phyloP scores from a whole-genome alignment of 2,329 filamentous ascomycete genomes.

The Microthyrium microscopicum region DNA sequence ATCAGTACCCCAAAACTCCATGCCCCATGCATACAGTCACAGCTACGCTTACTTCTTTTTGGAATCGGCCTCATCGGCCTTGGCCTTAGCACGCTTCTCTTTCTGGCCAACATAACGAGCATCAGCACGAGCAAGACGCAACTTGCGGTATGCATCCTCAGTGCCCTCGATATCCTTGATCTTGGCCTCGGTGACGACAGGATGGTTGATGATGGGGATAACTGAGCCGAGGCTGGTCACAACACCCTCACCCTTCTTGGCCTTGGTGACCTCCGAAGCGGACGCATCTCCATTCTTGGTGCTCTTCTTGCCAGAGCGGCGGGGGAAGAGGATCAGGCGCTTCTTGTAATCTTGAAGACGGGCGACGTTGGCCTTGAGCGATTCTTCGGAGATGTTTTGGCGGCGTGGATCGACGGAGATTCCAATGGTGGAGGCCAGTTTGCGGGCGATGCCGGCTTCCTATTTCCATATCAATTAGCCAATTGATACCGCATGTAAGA shows the following conservation, averaged over 20 bases:
- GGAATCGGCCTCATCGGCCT: constrained; percentile 59
- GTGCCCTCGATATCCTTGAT: constrained; percentile 53
- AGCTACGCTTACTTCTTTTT: constrained; percentile 63
- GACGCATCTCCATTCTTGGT: constrained; percentile 82
- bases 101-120: constrained; percentile 65
- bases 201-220: constrained; percentile 57
- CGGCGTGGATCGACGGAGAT: constrained; percentile 94
- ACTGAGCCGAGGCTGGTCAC: constrained; percentile 36
- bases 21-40: no score
- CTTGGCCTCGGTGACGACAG: constrained; percentile 66
- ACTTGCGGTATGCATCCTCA: constrained; percentile 72
- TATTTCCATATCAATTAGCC: constrained; percentile 23
- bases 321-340: constrained; percentile 93
- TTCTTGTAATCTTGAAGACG: constrained; percentile 96
- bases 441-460: constrained; percentile 92
- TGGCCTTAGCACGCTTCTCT: constrained; percentile 87
- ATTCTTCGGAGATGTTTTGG: constrained; percentile 93
- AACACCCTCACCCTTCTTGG: constrained; percentile 37
- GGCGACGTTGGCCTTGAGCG: constrained; percentile 83
- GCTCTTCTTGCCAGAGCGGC: constrained; percentile 81
- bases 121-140: constrained; percentile 73
- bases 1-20: no score
- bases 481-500: neutral
- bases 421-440: constrained; percentile 87
- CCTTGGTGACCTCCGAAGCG: constrained; percentile 65